These are phyloP conservation scores for Globisporangium lucens DNA, from an alignment of 352 stramenopile genomes.

Conservation along the genomic window DNA sequence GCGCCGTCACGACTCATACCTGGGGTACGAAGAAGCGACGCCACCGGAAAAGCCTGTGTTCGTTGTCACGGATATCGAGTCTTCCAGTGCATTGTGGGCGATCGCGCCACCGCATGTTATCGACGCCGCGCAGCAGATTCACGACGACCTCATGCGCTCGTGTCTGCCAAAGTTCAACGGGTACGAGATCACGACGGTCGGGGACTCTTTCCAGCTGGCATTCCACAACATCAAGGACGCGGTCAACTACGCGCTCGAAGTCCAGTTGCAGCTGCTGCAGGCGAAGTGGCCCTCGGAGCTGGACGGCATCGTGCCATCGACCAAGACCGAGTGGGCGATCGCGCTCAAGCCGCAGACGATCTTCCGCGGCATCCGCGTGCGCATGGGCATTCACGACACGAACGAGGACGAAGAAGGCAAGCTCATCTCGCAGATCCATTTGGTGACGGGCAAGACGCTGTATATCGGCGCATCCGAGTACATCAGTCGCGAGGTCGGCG, in stretches of 20 bases:
- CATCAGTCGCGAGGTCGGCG: slow-evolving; percentile 59
- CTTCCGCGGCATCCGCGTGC: slow-evolving; percentile 64
- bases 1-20: slow-evolving; percentile 29
- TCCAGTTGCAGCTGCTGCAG: slow-evolving; percentile 52
- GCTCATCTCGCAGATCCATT: slow-evolving; percentile 49
- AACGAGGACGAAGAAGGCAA: slow-evolving; percentile 44
- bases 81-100: slow-evolving; percentile 67
- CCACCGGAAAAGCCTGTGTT: slow-evolving; percentile 55
- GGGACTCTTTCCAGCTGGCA: slow-evolving; percentile 71
- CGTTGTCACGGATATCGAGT: slow-evolving; percentile 78
- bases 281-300: slow-evolving; percentile 61
- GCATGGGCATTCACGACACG: slow-evolving; percentile 77
- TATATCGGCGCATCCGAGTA: slow-evolving; percentile 69
- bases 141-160: slow-evolving; percentile 61
- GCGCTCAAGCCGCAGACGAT: slow-evolving; percentile 44
- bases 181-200: slow-evolving; percentile 76
- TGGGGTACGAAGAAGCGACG: slow-evolving; percentile 27
- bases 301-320: slow-evolving; percentile 44
- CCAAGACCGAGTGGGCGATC: slow-evolving; percentile 49
- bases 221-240: slow-evolving; percentile 65
- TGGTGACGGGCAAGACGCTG: slow-evolving; percentile 59
- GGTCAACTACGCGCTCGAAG: slow-evolving; percentile 63
- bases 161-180: slow-evolving; percentile 49
- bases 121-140: slow-evolving; percentile 51
- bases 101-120: slow-evolving; percentile 50